Evolutionary conservation across 2,329 filamentous ascomycete species (phyloP).

Genomic region (Purpureocillium takamizusanense): DNA sequence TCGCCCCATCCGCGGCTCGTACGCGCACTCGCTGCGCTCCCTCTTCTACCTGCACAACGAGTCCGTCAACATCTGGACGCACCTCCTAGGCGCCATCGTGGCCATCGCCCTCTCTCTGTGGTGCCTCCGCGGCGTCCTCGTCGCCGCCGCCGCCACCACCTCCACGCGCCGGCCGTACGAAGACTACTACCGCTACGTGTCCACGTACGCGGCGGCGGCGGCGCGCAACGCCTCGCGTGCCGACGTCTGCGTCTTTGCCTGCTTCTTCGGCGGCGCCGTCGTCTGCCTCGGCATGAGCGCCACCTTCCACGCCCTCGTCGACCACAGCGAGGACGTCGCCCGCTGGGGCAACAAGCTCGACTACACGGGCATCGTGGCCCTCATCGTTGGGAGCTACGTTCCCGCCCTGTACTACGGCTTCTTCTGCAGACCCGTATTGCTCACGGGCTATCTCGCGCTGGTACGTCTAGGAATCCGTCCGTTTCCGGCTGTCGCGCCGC

Average conservation of each 20-base stretch:
- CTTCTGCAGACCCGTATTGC: conserved; percentile 56
- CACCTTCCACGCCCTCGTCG: conserved; percentile 74
- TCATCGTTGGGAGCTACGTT: conserved; percentile 88
- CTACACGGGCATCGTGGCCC: conserved; percentile 83
- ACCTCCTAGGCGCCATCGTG: conserved; percentile 54
- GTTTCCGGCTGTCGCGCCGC: no score
- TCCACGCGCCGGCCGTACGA: conserved; percentile 38
- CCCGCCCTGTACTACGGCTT: conserved; percentile 85
- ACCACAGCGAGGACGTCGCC: conserved; percentile 72
- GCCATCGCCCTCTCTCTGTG: conserved; percentile 40
- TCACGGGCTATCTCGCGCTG: conserved; percentile 66
- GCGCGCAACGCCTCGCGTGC: conserved; percentile 44
- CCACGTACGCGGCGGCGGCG: no score
- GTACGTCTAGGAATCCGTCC: conserved; percentile 42
- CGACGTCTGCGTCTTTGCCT: conserved; percentile 65
- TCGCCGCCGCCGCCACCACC: no score
- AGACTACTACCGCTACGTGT: conserved; percentile 56
- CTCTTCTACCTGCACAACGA: conserved; percentile 51
- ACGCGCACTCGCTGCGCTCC: conserved; percentile 33
- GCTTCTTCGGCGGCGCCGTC: conserved; percentile 70
- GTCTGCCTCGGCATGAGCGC: conserved; percentile 73
- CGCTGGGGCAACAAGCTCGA: conserved; percentile 88
- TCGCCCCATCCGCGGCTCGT: conserved; percentile 40
- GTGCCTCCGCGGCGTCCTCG: no score
- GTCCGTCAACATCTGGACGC: conserved; percentile 55